Evolutionary conservation across 129 eudicot species (phyloP).

Genomic region (Glebionis coronaria): DNA sequence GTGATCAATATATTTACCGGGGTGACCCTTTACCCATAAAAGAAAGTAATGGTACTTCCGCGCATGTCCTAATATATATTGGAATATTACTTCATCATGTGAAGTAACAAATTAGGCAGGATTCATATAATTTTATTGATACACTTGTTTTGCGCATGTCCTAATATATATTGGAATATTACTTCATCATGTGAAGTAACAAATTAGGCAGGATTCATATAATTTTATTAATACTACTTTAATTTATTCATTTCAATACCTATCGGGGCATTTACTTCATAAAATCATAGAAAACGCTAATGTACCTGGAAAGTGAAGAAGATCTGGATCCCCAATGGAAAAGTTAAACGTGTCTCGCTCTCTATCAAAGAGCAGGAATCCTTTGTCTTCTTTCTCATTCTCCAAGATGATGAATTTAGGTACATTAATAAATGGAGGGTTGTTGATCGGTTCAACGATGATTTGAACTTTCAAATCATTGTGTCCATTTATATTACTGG

Average conservation of each 20-base stretch:
- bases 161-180: too few species aligned
- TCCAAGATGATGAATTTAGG: slow-evolving; percentile 65
- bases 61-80: too few species aligned
- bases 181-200: too few species aligned
- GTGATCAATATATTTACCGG: too few species aligned
- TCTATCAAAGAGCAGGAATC: slow-evolving; percentile 45
- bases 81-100: too few species aligned
- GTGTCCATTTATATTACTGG: slow-evolving; percentile 54
- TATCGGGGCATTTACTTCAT: not conserved
- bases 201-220: too few species aligned
- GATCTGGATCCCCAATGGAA: slow-evolving; percentile 78
- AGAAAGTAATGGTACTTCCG: too few species aligned
- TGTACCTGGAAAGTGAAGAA: slow-evolving; percentile 59
- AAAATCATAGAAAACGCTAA: not conserved
- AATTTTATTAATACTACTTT: slow-evolving; percentile 11
- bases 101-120: too few species aligned
- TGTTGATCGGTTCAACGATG: slow-evolving; percentile 75
- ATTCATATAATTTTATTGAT: too few species aligned
- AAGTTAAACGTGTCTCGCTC: slow-evolving; percentile 47
- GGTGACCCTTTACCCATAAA: too few species aligned
- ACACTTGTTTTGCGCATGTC: too few species aligned
- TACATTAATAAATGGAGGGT: slow-evolving; percentile 65
- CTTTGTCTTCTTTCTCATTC: slow-evolving; percentile 41
- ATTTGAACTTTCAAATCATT: slow-evolving; percentile 54
- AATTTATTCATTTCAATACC: slow-evolving; percentile 19